Conservation (phyloP, 1,284 basidiomycete species). For the Ceratobasidium sp. region DNA sequence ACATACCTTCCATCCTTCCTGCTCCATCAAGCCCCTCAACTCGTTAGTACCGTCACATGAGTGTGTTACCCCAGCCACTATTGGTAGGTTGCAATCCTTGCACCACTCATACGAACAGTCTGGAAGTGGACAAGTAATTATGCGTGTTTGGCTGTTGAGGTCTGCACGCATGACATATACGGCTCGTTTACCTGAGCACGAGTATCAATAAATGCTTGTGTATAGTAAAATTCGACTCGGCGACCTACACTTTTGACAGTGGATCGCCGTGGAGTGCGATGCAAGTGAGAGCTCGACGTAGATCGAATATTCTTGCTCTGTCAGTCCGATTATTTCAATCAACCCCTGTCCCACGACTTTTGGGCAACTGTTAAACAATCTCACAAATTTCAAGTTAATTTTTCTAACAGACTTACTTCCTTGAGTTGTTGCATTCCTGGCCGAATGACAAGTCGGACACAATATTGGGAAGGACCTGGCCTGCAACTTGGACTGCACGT, state of each 20-base stretch:
- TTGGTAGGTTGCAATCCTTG: constrained; percentile 42
- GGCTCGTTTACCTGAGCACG: no score
- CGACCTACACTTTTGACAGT: constrained; percentile 59
- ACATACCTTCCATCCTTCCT: constrained; percentile 42
- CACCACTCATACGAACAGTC: constrained; percentile 43
- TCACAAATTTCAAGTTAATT: constrained; percentile 43
- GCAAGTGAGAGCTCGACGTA: constrained; percentile 67
- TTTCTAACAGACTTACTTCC: constrained; percentile 51
- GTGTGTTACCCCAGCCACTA: constrained; percentile 37
- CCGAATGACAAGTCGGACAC: constrained; percentile 63
- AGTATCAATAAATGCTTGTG: background rate
- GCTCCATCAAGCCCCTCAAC: constrained; percentile 39
- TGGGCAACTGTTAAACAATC: background rate
- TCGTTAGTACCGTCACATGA: constrained; percentile 44
- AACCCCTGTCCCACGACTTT: background rate
- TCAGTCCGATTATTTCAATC: constrained; percentile 62
- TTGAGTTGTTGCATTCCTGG: background rate
- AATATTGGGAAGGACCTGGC: constrained; percentile 68
- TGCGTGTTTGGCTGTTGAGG: no score
- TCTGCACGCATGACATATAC: no score
- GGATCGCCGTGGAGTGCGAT: constrained; percentile 63
- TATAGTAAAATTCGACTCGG: no score
- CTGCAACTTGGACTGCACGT: constrained; percentile 61
- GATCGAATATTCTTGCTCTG: constrained; percentile 59
- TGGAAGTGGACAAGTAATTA: constrained; percentile 43